Percentiles rank a stretch among this genome's conserved stretches.
phyloP scores from a whole-genome alignment of 495 filamentous ascomycete genomes.

The Penicillium simplicissimum region DNA sequence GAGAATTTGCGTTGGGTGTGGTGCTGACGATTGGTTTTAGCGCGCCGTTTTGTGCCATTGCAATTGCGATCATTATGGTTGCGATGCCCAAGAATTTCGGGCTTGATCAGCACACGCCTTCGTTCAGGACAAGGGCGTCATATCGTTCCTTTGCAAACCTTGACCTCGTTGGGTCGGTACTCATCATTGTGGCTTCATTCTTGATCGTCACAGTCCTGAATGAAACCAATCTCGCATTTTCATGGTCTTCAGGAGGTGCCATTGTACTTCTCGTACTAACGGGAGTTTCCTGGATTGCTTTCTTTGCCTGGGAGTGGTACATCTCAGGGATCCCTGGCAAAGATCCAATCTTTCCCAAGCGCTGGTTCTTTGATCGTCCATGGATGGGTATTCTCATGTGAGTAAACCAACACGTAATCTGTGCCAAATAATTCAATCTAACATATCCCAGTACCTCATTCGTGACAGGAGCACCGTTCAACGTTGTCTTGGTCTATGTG shows the following conservation, averaged over 20 bases:
- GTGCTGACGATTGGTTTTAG: constrained; percentile 7
- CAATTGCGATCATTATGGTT: constrained; percentile 21
- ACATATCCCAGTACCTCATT: constrained; percentile 23
- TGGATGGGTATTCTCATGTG: constrained; percentile 39
- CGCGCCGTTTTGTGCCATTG: constrained; percentile 25
- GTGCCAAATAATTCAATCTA: not conserved
- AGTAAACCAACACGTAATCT: constrained; percentile 1
- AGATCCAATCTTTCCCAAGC: constrained; percentile 40
- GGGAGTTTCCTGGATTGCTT: constrained; percentile 34
- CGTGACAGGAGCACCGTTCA: constrained; percentile 55
- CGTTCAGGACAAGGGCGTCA: constrained; percentile 30
- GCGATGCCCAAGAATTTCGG: constrained; percentile 35
- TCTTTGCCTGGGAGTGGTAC: constrained; percentile 43
- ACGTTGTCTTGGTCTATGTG: constrained; percentile 55
- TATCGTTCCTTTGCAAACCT: constrained; percentile 38
- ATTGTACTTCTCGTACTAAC: constrained; percentile 46
- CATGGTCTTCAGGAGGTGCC: constrained; percentile 41
- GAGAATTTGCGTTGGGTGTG: too few species aligned
- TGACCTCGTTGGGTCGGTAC: constrained; percentile 57
- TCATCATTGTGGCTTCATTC: constrained; percentile 55
- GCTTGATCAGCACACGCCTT: constrained; percentile 30
- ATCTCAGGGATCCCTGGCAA: constrained; percentile 28
- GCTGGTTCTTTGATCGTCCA: constrained; percentile 34
- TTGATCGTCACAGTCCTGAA: constrained; percentile 60
- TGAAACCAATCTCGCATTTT: constrained; percentile 51